phyloP scores from a whole-genome alignment of 305 asterid species.

The Solanum hybrid region DNA sequence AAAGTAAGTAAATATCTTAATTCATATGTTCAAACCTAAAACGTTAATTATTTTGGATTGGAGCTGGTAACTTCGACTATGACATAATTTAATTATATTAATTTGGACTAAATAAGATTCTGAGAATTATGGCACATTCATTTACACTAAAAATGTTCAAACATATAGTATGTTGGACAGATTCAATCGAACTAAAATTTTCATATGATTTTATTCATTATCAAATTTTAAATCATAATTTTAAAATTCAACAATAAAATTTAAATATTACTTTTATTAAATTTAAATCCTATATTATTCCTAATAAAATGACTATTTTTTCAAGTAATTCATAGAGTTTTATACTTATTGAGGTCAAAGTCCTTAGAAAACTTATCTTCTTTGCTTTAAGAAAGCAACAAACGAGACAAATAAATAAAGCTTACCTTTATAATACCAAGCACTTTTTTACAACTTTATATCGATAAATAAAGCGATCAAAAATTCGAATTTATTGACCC shows the following conservation, averaged over 20 bases:
- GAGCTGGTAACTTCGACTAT: background rate
- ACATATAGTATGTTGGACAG: background rate
- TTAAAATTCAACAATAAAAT: background rate
- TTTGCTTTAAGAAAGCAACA: background rate
- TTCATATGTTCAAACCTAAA: background rate
- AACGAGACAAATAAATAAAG: conserved; percentile 5
- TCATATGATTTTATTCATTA: background rate
- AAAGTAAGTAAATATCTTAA: background rate
- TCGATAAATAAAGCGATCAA: background rate
- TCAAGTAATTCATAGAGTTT: background rate
- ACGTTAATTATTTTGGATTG: background rate
- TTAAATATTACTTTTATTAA: background rate
- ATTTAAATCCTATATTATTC: background rate
- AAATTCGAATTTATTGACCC: background rate
- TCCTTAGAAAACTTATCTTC: background rate
- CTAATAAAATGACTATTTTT: background rate
- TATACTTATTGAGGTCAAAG: background rate
- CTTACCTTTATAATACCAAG: background rate
- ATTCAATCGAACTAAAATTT: background rate
- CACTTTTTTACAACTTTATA: background rate
- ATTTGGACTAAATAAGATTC: background rate
- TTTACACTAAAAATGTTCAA: background rate
- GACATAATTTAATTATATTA: background rate
- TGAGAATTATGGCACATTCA: background rate
- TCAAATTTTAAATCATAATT: background rate